These are phyloP conservation scores for Schwanniomyces vanrijiae DNA, from an alignment of 805 yeast species.

Conservation along the genomic window DNA sequence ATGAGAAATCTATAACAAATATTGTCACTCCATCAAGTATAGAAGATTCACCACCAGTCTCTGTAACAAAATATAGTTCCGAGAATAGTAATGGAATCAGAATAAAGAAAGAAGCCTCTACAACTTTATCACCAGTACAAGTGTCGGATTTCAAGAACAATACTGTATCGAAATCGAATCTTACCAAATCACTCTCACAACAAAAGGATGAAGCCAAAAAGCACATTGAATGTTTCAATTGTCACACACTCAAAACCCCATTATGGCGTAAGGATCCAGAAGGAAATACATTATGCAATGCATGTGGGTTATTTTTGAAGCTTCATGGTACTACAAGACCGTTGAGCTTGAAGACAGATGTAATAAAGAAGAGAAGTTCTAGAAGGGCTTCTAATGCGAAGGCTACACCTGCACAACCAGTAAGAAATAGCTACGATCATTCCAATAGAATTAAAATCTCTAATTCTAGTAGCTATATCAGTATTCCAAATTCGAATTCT, in stretches of 20 bases:
- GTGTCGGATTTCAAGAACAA: constrained; percentile 6
- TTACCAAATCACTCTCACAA: constrained; percentile 19
- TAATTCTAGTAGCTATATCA: not conserved
- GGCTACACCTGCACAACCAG: not conserved
- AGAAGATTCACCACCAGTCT: constrained; percentile 12
- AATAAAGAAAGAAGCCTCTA: constrained; percentile 19
- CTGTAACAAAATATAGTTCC: not conserved
- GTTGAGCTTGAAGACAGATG: constrained; percentile 54
- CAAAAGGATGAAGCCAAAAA: constrained; percentile 10
- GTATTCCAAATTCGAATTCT: constrained; percentile 7
- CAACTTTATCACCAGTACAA: constrained; percentile 14
- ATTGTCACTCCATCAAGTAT: constrained; percentile 32
- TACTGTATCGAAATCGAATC: constrained; percentile 15
- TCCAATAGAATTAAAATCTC: constrained; percentile 2
- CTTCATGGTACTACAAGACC: constrained; percentile 65
- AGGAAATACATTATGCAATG: constrained; percentile 63
- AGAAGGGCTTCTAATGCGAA: constrained; percentile 23
- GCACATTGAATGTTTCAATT: constrained; percentile 51
- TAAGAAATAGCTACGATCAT: constrained; percentile 2
- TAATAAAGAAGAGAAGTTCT: constrained; percentile 56
- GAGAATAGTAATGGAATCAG: constrained; percentile 3
- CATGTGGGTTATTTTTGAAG: constrained; percentile 61
- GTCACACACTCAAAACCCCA: constrained; percentile 61
- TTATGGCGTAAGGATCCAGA: constrained; percentile 60
- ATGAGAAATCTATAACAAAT: constrained; percentile 3